Base-by-base conservation (phyloP, 208 protist species). In the Acanthamoeba healyi region DNA sequence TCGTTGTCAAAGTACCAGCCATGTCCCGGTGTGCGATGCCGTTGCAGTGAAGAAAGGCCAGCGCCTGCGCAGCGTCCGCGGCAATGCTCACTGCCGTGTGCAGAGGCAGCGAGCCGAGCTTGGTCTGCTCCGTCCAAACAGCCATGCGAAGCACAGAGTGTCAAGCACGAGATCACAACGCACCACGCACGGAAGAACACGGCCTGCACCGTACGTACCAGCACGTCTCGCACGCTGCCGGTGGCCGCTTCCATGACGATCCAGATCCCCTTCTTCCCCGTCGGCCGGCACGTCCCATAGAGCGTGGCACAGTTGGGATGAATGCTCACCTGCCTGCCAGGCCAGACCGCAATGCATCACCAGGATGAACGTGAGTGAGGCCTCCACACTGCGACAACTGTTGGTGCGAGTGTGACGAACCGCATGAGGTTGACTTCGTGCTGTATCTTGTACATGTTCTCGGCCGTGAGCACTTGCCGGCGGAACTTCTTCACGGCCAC, bases 381-480 rank as follows among this genome's bases (percentile, higher is more conserved):
- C n/a, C n/a, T n/a, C n/a, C n/a, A n/a, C n/a, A n/a, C n/a, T n/a
- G n/a, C n/a, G n/a, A n/a, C n/a, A n/a, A n/a, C n/a, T n/a, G n/a
- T n/a, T 49, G 44, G 44, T 49, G 44, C 44, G 44, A 15, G 44
- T 49, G 44, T 12, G 44, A 49, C 44, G 44, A n/a, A 74, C 65
- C 65, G 29, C 65, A 74, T 74, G 65, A 74, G 65, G 65, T 22
- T 74, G 36, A 74, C 65, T n/a, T 74, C 65, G 36, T 74, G 65
- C 36, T 74, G 65, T 24, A 74, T 74, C 17, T 74, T 74, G 65
- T 74, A 42, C 65, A 74, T 74, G 65, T 74, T 74, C 34, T 74
- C 65, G 14, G 65, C 34, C 6, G 65, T 74, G 65, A 74, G 34
- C 29, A 42, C 65, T 15, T 42, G 15, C 17, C 65, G 3, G 65